A percentile compares a stretch with the other conserved stretches of the same genome.
Conservation (phyloP, 768 basidiomycete species). For the Lentinula raphanica region DNA sequence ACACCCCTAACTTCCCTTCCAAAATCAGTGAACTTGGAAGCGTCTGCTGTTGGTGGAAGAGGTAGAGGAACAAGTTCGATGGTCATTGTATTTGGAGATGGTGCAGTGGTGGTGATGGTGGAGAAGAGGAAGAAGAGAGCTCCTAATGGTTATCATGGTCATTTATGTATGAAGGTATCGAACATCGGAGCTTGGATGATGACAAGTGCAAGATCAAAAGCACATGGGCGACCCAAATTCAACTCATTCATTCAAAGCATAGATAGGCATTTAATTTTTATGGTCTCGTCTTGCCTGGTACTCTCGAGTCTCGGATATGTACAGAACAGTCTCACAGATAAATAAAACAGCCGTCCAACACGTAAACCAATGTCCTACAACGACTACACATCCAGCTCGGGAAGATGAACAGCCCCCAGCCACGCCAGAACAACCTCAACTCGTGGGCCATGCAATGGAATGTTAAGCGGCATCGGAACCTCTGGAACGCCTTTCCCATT, state of each 20-base stretch:
- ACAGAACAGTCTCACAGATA: not conserved
- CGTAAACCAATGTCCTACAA: not conserved
- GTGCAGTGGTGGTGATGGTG: not conserved
- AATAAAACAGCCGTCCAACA: not conserved
- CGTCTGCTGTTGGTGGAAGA: conserved; percentile 67
- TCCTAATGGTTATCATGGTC: no score
- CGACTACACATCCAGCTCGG: conserved; percentile 51
- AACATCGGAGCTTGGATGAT: not conserved
- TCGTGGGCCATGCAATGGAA: conserved; percentile 79
- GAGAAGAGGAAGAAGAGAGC: not conserved
- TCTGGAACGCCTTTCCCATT: conserved; percentile 34
- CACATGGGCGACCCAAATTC: not conserved
- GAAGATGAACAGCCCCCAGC: conserved; percentile 76
- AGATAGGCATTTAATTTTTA: not conserved
- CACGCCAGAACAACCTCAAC: conserved; percentile 84
- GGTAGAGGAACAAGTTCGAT: conserved; percentile 64
- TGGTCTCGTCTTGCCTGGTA: not conserved
- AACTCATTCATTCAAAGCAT: not conserved
- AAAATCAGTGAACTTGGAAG: conserved; percentile 62
- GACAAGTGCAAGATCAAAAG: not conserved
- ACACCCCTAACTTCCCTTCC: conserved; percentile 75
- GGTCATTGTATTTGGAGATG: conserved; percentile 40
- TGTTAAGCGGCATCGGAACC: conserved; percentile 66
- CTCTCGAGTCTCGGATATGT: no score
- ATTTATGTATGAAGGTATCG: not conserved